Percentiles rank a stretch among this genome's conserved stretches.
phyloP scores from a whole-genome alignment of 306 rosid species.

The Pterocarpus macrocarpus region DNA sequence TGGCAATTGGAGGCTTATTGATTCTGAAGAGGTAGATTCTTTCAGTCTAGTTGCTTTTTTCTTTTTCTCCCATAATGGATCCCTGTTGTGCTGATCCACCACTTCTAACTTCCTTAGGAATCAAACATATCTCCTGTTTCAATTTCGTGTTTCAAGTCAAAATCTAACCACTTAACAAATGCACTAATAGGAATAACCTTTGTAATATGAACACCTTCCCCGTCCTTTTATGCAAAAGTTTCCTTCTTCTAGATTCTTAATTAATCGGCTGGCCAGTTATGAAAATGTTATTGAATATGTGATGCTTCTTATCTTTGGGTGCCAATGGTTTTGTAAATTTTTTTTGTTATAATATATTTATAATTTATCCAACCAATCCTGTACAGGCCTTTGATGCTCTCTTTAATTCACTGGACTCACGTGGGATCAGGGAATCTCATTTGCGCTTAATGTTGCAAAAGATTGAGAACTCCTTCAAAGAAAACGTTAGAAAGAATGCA shows the following conservation, averaged over 20 bases:
- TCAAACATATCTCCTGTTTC: slow-evolving; percentile 1
- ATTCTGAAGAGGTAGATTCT: slow-evolving; percentile 82
- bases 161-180: background rate
- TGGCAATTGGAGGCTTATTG: slow-evolving; percentile 95
- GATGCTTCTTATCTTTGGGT: background rate
- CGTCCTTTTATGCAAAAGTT: slow-evolving; percentile 4
- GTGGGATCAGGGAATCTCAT: slow-evolving; percentile 96
- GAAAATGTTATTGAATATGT: slow-evolving; percentile 1
- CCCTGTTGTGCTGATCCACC: slow-evolving; percentile 13
- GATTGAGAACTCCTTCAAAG: slow-evolving; percentile 80
- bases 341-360: slow-evolving; percentile 15
- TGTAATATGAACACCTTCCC: slow-evolving; percentile 1
- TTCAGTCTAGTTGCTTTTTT: background rate
- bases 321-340: slow-evolving; percentile 15
- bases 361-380: slow-evolving; percentile 34
- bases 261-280: background rate
- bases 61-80: background rate
- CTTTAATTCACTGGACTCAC: slow-evolving; percentile 77
- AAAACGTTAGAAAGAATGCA: slow-evolving; percentile 67
- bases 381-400: slow-evolving; percentile 86
- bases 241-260: slow-evolving; percentile 6
- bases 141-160: background rate
- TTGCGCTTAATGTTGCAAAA: slow-evolving; percentile 88
- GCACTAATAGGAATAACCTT: background rate
- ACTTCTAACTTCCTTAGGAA: background rate